phyloP scores from a whole-genome alignment of 179 eudicot species.

The Patellifolia procumbens region DNA sequence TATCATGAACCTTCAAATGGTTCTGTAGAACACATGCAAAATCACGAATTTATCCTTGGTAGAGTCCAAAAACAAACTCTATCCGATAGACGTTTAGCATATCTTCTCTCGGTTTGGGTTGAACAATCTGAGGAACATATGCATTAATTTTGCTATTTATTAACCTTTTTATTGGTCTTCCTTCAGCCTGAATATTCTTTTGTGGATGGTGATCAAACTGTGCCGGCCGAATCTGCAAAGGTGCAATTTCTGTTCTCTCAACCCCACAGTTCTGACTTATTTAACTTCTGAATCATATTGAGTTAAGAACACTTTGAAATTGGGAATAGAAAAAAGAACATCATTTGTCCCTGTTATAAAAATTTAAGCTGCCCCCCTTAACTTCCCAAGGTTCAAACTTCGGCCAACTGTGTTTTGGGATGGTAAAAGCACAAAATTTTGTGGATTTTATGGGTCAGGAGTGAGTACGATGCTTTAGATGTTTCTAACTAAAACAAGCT shows the following conservation, averaged over 20 bases:
- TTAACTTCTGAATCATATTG: background rate
- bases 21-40: too few species aligned
- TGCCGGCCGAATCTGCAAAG: slow-evolving; percentile 83
- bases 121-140: slow-evolving; percentile 4
- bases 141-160: background rate
- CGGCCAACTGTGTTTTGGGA: too few species aligned
- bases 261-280: background rate
- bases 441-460: background rate
- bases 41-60: too few species aligned
- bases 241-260: slow-evolving; percentile 32
- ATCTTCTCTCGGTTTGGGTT: background rate
- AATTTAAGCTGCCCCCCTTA: too few species aligned
- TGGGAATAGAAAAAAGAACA: background rate
- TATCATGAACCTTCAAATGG: too few species aligned
- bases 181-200: slow-evolving; percentile 73
- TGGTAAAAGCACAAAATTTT: too few species aligned
- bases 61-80: too few species aligned
- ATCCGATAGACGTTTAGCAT: too few species aligned
- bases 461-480: background rate
- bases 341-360: too few species aligned
- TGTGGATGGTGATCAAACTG: slow-evolving; percentile 95
- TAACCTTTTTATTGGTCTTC: slow-evolving; percentile 5
- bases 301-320: background rate
- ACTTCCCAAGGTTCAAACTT: too few species aligned
- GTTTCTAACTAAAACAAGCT: background rate